These are phyloP conservation scores for Leptodermis oblonga DNA, from an alignment of 257 asterid species.

Conservation along the genomic window DNA sequence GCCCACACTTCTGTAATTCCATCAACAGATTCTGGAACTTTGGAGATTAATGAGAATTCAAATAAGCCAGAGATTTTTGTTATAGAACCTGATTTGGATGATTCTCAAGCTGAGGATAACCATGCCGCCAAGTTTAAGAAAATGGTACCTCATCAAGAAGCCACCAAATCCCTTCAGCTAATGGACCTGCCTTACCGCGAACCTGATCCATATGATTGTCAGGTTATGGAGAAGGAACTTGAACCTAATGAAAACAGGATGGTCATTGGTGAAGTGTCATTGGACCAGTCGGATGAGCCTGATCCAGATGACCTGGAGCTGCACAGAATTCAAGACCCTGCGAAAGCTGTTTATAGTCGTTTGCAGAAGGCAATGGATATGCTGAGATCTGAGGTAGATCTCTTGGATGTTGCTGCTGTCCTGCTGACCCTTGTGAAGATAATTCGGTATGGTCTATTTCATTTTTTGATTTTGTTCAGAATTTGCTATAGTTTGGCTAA, in stretches of 20 bases:
- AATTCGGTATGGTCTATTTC: constrained; percentile 33
- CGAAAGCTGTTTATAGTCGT: constrained; percentile 51
- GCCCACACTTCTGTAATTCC: not conserved
- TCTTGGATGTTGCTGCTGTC: constrained; percentile 37
- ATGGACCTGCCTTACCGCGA: constrained; percentile 15
- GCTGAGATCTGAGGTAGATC: constrained; percentile 55
- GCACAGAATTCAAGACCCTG: constrained; percentile 80
- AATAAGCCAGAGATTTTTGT: not conserved
- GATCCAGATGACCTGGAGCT: constrained; percentile 62
- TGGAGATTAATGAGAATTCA: constrained; percentile 9
- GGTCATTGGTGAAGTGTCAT: constrained; percentile 7
- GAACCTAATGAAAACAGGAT: constrained; percentile 24
- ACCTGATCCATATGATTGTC: constrained; percentile 27
- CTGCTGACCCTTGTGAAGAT: constrained; percentile 60
- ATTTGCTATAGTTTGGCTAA: constrained; percentile 1
- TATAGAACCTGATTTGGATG: constrained; percentile 34
- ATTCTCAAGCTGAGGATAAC: constrained; percentile 21
- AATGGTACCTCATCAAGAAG: constrained; percentile 15
- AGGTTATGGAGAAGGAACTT: constrained; percentile 24
- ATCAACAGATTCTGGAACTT: constrained; percentile 15
- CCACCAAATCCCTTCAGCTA: not conserved
- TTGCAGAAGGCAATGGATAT: constrained; percentile 59
- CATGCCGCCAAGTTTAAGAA: constrained; percentile 7
- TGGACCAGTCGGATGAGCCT: constrained; percentile 31
- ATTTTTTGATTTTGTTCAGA: not conserved